A percentile compares a stretch with the other conserved stretches of the same genome.
Evolutionary conservation across 2,329 filamentous ascomycete species (phyloP).

Genomic region (Capronia americana): DNA sequence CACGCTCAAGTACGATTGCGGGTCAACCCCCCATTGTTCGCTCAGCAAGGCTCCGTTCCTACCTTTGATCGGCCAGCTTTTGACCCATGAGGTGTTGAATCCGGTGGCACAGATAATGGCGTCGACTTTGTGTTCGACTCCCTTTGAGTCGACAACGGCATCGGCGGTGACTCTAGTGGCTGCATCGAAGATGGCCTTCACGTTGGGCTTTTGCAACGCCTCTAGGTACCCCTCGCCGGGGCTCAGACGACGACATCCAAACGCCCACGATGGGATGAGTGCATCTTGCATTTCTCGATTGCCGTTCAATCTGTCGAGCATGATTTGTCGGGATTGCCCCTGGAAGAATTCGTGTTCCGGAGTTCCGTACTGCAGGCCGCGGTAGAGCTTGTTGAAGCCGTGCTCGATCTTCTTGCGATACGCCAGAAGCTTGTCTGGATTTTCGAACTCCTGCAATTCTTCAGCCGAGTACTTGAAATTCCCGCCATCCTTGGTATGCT

Average conservation of each 20-base stretch:
- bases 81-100: slow-evolving; percentile 6
- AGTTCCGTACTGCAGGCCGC: slow-evolving; percentile 13
- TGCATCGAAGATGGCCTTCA: slow-evolving; percentile 7
- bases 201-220: slow-evolving; percentile 25
- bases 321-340: slow-evolving; percentile 23
- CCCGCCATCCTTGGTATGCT: slow-evolving; percentile 32
- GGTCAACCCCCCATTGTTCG: slow-evolving; percentile 42
- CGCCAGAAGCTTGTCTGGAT: slow-evolving; percentile 23
- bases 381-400: slow-evolving; percentile 28
- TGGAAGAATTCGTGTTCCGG: slow-evolving; percentile 13
- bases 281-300: slow-evolving; percentile 33
- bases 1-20: slow-evolving; percentile 41
- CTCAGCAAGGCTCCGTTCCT: slow-evolving; percentile 27
- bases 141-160: slow-evolving; percentile 1
- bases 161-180: background rate
- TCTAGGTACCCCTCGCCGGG: slow-evolving; percentile 38
- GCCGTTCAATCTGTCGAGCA: slow-evolving; percentile 32
- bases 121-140: slow-evolving; percentile 10
- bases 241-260: slow-evolving; percentile 48
- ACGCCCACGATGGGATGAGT: slow-evolving; percentile 37
- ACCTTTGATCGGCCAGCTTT: slow-evolving; percentile 10
- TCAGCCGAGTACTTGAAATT: slow-evolving; percentile 23
- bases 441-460: slow-evolving; percentile 31
- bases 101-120: slow-evolving; percentile 1
- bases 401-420: slow-evolving; percentile 33